phyloP scores from a whole-genome alignment of 176 grass and related monocot species.

The Aegilops longissima region DNA sequence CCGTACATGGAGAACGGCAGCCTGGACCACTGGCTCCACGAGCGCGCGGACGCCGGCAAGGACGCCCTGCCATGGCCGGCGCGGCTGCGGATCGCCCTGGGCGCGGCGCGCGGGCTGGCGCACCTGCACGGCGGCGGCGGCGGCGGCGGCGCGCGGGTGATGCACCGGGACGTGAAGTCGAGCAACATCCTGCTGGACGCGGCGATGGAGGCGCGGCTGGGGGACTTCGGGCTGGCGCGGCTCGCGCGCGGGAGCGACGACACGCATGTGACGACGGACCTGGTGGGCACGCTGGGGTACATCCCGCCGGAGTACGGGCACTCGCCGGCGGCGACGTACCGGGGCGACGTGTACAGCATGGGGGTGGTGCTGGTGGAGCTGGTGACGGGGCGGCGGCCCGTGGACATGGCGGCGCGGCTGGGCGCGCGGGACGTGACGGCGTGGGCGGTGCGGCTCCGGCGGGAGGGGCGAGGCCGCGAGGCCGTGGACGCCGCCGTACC shows the following conservation, averaged over 20 bases:
- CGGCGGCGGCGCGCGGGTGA: slow-evolving; percentile 49
- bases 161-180: slow-evolving; percentile 83
- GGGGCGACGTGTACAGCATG: slow-evolving; percentile 74
- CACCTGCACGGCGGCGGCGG: slow-evolving; percentile 58
- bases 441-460: slow-evolving; percentile 48
- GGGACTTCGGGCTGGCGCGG: slow-evolving; percentile 69
- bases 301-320: slow-evolving; percentile 67
- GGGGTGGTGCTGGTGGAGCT: slow-evolving; percentile 63
- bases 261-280: slow-evolving; percentile 67
- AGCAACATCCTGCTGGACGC: slow-evolving; percentile 85
- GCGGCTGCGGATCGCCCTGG: slow-evolving; percentile 32
- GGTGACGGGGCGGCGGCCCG: slow-evolving; percentile 44
- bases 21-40: slow-evolving; percentile 79
- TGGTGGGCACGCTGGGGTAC: slow-evolving; percentile 70
- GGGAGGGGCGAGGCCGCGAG: slow-evolving; percentile 21
- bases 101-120: slow-evolving; percentile 47
- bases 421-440: slow-evolving; percentile 33
- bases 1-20: slow-evolving; percentile 60
- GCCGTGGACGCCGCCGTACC: slow-evolving; percentile 29
- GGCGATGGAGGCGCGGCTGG: slow-evolving; percentile 41
- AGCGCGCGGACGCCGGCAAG: neutral
- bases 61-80: slow-evolving; percentile 35
- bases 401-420: slow-evolving; percentile 38
- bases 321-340: slow-evolving; percentile 37
- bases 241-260: slow-evolving; percentile 32